These are phyloP conservation scores for Aspergillus biplanus DNA, from an alignment of 495 filamentous ascomycete genomes.

Conservation along the genomic window DNA sequence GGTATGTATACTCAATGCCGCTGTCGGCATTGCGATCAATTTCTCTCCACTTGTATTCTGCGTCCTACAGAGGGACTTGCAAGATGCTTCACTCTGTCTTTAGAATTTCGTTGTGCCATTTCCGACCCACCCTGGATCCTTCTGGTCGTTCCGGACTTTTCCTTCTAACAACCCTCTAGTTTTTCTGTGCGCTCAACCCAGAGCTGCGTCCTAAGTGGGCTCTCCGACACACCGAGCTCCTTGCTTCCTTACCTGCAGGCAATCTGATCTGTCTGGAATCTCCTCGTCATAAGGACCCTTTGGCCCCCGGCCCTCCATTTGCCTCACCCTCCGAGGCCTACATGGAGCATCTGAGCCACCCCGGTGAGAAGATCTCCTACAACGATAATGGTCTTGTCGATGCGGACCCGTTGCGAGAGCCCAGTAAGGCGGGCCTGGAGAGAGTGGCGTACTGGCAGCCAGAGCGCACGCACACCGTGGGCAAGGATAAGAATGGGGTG, in stretches of 20 bases:
- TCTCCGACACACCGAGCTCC: conserved; percentile 63
- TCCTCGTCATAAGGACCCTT: conserved; percentile 68
- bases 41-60: conserved; percentile 17
- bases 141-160: not conserved
- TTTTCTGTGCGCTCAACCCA: conserved; percentile 76
- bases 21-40: conserved; percentile 11
- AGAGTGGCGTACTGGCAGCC: conserved; percentile 69
- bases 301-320: conserved; percentile 70
- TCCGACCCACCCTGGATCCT: conserved; percentile 8
- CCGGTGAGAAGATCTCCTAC: conserved; percentile 68
- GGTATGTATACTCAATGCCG: conserved; percentile 46
- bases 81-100: conserved; percentile 22
- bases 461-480: conserved; percentile 67
- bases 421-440: conserved; percentile 52
- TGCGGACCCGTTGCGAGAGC: conserved; percentile 42
- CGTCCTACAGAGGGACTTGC: conserved; percentile 7
- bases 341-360: conserved; percentile 64
- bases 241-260: conserved; percentile 58
- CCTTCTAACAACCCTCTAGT: conserved; percentile 51
- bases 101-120: conserved; percentile 16
- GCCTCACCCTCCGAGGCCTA: conserved; percentile 65
- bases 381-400: conserved; percentile 56
- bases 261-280: conserved; percentile 80
- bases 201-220: conserved; percentile 71
- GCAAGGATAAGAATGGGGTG: conserved; percentile 35